Conservation (phyloP, 352 stramenopile species). For the Globisporangium parvum region DNA sequence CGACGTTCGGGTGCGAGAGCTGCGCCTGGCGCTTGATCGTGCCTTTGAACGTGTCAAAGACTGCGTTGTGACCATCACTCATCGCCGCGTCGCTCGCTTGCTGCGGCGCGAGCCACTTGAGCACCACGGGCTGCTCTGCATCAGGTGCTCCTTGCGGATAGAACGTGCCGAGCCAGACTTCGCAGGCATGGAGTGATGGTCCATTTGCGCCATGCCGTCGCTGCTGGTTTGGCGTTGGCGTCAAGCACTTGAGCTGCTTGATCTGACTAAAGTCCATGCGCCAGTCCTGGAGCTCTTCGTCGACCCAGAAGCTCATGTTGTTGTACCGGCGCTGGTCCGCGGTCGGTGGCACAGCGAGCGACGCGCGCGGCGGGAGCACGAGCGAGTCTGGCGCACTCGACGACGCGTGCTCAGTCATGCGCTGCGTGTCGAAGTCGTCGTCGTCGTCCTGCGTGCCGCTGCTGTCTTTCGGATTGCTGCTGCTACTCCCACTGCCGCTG, state of each 20-base stretch:
- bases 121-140: constrained; percentile 42
- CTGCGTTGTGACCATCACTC: constrained; percentile 18
- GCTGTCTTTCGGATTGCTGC: too few species aligned
- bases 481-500: too few species aligned
- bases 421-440: constrained; percentile 4
- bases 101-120: constrained; percentile 50
- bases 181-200: too few species aligned
- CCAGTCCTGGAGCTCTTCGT: constrained; percentile 64
- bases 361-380: too few species aligned
- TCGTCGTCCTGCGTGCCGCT: background rate
- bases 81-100: too few species aligned
- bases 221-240: constrained; percentile 34
- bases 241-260: constrained; percentile 54
- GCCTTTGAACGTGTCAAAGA: constrained; percentile 48
- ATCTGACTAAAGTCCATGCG: constrained; percentile 55
- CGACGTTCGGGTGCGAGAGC: constrained; percentile 69
- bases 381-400: constrained; percentile 1
- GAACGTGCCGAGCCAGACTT: too few species aligned
- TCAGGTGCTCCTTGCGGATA: too few species aligned
- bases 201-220: too few species aligned
- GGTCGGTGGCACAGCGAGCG: too few species aligned
- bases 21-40: constrained; percentile 55
- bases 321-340: background rate
- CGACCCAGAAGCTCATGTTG: constrained; percentile 52
- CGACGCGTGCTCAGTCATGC: constrained; percentile 6